Evolutionary conservation across 345 rosid genomes (phyloP), one percentile per base, ranked within the genome.

Genomic region (Eucalyptus sp.): DNA sequence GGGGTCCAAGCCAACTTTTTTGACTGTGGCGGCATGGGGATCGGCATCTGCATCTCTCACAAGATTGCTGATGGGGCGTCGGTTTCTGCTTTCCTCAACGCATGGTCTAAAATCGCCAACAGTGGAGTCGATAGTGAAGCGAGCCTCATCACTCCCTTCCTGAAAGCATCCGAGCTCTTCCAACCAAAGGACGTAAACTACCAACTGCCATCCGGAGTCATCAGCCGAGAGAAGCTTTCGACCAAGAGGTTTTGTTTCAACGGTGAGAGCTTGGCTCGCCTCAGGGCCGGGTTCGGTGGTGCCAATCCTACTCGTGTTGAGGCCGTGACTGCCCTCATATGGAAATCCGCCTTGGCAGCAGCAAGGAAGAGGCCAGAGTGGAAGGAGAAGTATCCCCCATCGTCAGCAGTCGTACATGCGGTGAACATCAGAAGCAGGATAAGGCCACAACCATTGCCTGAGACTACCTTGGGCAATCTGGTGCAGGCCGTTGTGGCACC

Each of bases 371-470:
- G 66, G 50, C 86, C 68, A 33, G 48, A 31, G 43, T 80, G 86
- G 56, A 51, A 79, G 25, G 60, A 8, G 76, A 80, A 13, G 41
- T 80, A 33, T 31, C 68, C 1, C 68, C 89, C 86, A 18, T 33
- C 89, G 17, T 91, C 92, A 17, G 88, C 88, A 13, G 88, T 24
- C 92, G 9, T 31, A 2, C 90, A 91, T 43, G 85, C 50, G 17
- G 90, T 91, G 87, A 89, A 91, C 83, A 89, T 91, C 17, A 87
- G 89, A 5, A 50, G 85, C 16, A 44, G 89, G 86, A 86, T 76
- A 48, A n/a, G 37, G 18, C 92, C 90, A 68, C 79, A 68, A 48
- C 90, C 92, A 58, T 85, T 90, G 62, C 90, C 90, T 3, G 88
- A 86, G 43, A 64, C 71, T 17, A 43, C 89, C 7, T 1, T 90